A percentile compares a stretch with the other conserved stretches of the same genome.
Evolutionary conservation across 805 yeast species (phyloP).

Genomic region (Ascoidea tarda): DNA sequence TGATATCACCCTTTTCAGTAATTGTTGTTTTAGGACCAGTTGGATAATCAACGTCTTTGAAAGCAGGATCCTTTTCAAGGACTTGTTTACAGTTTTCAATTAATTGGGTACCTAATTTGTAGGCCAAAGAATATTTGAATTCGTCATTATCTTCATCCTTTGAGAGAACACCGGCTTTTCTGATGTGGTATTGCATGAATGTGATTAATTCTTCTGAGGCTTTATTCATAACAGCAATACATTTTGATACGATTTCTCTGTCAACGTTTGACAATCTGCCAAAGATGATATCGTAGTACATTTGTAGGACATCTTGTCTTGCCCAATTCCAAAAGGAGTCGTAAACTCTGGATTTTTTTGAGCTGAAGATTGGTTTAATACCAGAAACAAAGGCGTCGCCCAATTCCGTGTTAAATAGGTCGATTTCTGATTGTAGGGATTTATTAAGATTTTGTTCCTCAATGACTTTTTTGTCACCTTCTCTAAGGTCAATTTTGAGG

Average conservation of each 20-base stretch:
- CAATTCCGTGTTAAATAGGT: conserved; percentile 54
- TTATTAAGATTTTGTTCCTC: conserved; percentile 69
- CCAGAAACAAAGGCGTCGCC: conserved; percentile 94
- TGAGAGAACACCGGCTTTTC: conserved; percentile 62
- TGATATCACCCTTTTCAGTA: conserved; percentile 77
- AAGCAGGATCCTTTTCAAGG: conserved; percentile 68
- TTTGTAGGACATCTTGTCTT: conserved; percentile 85
- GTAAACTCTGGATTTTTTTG: conserved; percentile 87
- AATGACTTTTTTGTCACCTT: conserved; percentile 76
- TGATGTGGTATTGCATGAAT: conserved; percentile 80
- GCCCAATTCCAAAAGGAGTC: conserved; percentile 99
- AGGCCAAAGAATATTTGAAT: conserved; percentile 59
- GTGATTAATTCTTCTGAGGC: conserved; percentile 87
- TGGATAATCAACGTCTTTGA: conserved; percentile 88
- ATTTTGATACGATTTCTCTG: conserved; percentile 91
- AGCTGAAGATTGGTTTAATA: conserved; percentile 77
- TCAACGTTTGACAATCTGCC: conserved; percentile 91
- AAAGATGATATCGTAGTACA: conserved; percentile 92
- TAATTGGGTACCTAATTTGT: conserved; percentile 80
- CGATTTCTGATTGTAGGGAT: conserved; percentile 79
- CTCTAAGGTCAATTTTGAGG: conserved; percentile 80
- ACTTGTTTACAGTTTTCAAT: conserved; percentile 93
- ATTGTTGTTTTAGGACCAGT: conserved; percentile 89
- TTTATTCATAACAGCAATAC: conserved; percentile 96
- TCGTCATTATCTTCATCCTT: conserved; percentile 2